A percentile compares a stretch with the other conserved stretches of the same genome.
Conservation (phyloP, 1,284 basidiomycete genomes). For the Naganishia cerealis region DNA sequence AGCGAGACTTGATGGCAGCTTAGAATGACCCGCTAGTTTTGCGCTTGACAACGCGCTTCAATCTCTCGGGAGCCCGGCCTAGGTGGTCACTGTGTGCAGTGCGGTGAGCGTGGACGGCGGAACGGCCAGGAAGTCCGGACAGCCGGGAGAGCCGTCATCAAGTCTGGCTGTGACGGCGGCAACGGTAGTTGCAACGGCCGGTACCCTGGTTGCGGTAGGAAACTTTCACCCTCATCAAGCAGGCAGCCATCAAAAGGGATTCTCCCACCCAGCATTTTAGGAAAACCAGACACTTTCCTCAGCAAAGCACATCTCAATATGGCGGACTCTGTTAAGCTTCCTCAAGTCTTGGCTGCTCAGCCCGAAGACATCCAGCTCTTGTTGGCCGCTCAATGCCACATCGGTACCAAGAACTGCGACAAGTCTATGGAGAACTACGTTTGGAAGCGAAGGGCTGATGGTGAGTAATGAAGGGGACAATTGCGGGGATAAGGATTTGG, state of each 20-base stretch:
- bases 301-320: constrained; percentile 34
- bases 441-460: constrained; percentile 93
- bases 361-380: constrained; percentile 97
- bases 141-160: constrained; percentile 23
- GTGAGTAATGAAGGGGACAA: constrained; percentile 17
- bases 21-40: background rate
- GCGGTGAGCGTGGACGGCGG: background rate
- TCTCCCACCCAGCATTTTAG: constrained; percentile 12
- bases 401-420: constrained; percentile 97
- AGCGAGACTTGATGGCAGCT: no score
- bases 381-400: constrained; percentile 91
- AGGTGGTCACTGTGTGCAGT: background rate
- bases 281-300: constrained; percentile 3
- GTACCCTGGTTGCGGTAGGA: constrained; percentile 23
- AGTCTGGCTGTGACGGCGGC: constrained; percentile 24
- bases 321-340: constrained; percentile 66
- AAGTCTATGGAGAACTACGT: constrained; percentile 98
- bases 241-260: constrained; percentile 29
- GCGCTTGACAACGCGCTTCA: background rate
- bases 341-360: constrained; percentile 85
- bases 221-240: constrained; percentile 21
- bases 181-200: constrained; percentile 1
- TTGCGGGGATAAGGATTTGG: background rate
- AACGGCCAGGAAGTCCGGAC: constrained; percentile 7
- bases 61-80: background rate